These are phyloP conservation scores for Populus tomentosa DNA, from an alignment of 441 rosid species.

Conservation along the genomic window DNA sequence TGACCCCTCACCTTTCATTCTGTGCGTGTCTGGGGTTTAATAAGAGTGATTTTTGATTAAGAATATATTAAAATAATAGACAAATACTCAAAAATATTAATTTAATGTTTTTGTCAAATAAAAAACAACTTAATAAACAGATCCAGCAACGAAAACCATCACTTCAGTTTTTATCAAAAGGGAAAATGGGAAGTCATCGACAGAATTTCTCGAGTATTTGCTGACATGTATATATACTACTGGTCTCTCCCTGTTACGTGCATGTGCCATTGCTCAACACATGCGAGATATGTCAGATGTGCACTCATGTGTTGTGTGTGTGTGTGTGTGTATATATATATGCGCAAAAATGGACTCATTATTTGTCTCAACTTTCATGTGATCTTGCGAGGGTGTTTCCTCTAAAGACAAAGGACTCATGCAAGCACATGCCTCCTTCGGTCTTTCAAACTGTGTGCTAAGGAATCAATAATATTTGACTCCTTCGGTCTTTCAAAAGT, in stretches of 20 bases:
- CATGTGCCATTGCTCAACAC: not conserved
- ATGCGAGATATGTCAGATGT: not conserved
- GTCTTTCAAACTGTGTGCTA: not conserved
- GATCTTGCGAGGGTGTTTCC: not conserved
- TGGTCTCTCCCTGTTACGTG: not conserved
- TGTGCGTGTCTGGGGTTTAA: too few relatives aligned
- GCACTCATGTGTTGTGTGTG: not conserved
- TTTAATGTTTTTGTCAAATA: too few relatives aligned
- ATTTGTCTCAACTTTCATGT: not conserved
- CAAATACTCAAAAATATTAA: too few relatives aligned
- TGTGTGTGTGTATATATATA: too few relatives aligned
- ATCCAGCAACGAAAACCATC: too few relatives aligned
- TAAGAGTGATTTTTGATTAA: too few relatives aligned
- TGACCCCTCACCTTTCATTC: too few relatives aligned
- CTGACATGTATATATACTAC: not conserved
- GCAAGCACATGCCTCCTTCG: not conserved
- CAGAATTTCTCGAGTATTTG: not conserved
- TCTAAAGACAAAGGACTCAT: not conserved
- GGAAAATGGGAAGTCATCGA: not conserved
- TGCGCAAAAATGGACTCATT: not conserved
- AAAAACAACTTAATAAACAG: not conserved
- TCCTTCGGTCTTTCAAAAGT: not conserved
- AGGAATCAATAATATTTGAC: not conserved
- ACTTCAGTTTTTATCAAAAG: not conserved
- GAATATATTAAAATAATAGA: too few relatives aligned